Evolutionary conservation across 140 eudicot genomes (phyloP), one percentile per base, ranked within the genome.

Genomic region (Ambrosia hybrid): DNA sequence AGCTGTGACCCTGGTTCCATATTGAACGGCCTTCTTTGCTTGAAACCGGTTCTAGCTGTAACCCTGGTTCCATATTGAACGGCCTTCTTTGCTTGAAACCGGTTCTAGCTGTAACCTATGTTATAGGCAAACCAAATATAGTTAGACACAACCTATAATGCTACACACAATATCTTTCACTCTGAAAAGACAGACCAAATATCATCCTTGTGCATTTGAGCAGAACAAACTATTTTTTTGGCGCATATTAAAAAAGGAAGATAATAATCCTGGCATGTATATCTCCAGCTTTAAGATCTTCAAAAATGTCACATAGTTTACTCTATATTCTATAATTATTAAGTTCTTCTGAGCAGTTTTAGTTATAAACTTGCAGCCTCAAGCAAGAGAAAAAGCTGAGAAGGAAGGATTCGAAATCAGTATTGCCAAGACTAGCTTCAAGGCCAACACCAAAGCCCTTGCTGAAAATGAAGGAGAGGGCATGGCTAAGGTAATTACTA

Each of bases 381-480:
- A 89, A 84, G 96, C 98, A 12, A 87, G 92, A 81, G 98, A 92
- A 80, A 92, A 83, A 48, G 95, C 92, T 73, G 86, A 89, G 79
- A 89, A 89, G 81, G 98, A 92, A 80, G 98, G 96, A 79, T 92
- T 92, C 72, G 96, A 92, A 82, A 68, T 92, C 4, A 79, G 92
- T 65, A 75, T 92, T 66, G 85, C 93, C 43, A 92, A 89, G 79
- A 92, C 98, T 39, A 92, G 98, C 87, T 92, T 92, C 83, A 89
- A 92, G 84, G 98, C 98, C 34, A 21, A 21, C 26, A 21, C 26
- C 26, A 21, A 21, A 21, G 26, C 26, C 26, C 26, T 21, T 21
- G 26, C 96, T 7, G 96, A 92, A 84, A 92, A 92, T 85, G 96
- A 89, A 84, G 98, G 89, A 68, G 98, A 92, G 66, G 98, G 98